Conservation (phyloP, 2,329 filamentous ascomycete genomes). For the Xylaria digitata region DNA sequence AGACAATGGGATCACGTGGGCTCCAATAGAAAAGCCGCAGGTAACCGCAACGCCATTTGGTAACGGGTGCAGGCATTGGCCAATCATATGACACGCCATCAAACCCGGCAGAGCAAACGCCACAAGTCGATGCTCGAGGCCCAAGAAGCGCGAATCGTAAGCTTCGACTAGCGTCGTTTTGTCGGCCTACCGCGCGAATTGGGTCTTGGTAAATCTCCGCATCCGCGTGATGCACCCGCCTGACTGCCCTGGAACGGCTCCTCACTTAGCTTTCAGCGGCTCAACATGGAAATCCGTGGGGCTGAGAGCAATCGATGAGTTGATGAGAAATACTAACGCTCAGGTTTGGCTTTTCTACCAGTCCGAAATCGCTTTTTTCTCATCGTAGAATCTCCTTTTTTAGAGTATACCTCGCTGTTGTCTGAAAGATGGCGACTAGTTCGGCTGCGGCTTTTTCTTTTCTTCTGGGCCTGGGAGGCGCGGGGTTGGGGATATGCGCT, state of each 20-base stretch:
- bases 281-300: slow-evolving; percentile 37
- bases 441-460: not conserved
- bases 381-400: not conserved
- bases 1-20: slow-evolving; percentile 47
- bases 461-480: not conserved
- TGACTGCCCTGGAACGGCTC: slow-evolving; percentile 17
- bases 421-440: not conserved
- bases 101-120: slow-evolving; percentile 35
- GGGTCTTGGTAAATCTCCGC: slow-evolving; percentile 19
- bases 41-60: slow-evolving; percentile 45
- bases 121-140: slow-evolving; percentile 1
- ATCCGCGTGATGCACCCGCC: slow-evolving; percentile 22
- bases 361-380: slow-evolving; percentile 24
- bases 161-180: slow-evolving; percentile 25
- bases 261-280: slow-evolving; percentile 25
- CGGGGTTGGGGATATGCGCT: slow-evolving; percentile 19
- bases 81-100: slow-evolving; percentile 44
- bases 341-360: not conserved
- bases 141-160: slow-evolving; percentile 12
- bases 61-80: slow-evolving; percentile 42
- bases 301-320: slow-evolving; percentile 16
- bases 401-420: not conserved
- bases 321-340: slow-evolving; percentile 1
- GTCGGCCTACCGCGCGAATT: slow-evolving; percentile 12
- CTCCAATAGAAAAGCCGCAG: slow-evolving; percentile 45